Base-by-base conservation (phyloP, 164 flowering plant species). In the Euptelea pleiosperma region DNA sequence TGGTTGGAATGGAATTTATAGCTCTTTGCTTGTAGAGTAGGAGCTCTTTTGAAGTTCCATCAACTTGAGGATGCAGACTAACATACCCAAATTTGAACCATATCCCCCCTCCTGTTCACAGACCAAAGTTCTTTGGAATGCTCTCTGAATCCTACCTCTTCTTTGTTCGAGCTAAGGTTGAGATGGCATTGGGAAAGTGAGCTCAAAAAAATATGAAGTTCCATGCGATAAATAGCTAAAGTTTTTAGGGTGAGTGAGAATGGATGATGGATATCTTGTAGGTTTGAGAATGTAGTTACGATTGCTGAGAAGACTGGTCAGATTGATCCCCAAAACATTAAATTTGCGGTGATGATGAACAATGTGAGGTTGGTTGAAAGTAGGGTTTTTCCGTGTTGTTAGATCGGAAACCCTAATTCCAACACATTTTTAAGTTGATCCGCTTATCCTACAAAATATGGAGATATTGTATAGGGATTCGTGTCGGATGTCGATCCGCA, bases 181-280 rank as follows among this genome's bases (percentile, higher is more conserved):
- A 86, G 34, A 79, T 86, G 84, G 79, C 87, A 51, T 39, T 80
- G 25, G 93, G 98, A 76, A 89, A 95, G 98, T 91, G 71, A 76
- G 81, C 68, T 52, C n/a, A 54, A 55, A 62, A 57, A 58, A 55
- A 45, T 46, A 43, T n/a, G 43, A n/a, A 57, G 53, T 67, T 61
- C 58, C 37, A 21, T 37, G 29, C 41, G 52, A 48, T 12, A 40
- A 36, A 30, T 40, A 24, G 40, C 4, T 51, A 21, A 41, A 51
- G 59, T 35, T 67, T 52, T 61, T 52, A 31, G 41, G 56, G 62
- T 60, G 58, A 68, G 66, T 78, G 73, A 70, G 66, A 67, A 66
- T 64, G 26, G 72, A 74, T 67, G 67, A 62, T 80, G 72, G 71
- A 62, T 82, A 46, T 75, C 60, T 72, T 81, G 76, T 82, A 92